phyloP scores from a whole-genome alignment of 2,329 filamentous ascomycete species.

The Leptographium radiaticola region DNA sequence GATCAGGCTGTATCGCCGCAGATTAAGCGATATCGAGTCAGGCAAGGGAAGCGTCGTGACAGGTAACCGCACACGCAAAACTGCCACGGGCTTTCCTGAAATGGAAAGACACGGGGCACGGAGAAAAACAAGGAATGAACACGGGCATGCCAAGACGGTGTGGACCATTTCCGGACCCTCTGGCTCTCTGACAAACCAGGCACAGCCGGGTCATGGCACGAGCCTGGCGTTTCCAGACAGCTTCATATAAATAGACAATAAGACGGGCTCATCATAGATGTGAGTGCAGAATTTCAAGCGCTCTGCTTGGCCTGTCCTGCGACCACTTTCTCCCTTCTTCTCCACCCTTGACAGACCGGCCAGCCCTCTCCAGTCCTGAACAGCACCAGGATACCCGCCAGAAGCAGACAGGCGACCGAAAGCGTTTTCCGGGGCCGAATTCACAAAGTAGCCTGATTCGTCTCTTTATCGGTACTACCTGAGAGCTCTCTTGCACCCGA shows the following conservation, averaged over 20 bases:
- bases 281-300: too few relatives aligned
- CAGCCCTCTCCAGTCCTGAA: too few relatives aligned
- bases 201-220: background rate
- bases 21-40: background rate
- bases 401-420: too few relatives aligned
- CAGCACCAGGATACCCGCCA: too few relatives aligned
- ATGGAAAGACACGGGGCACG: background rate
- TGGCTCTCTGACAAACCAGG: background rate
- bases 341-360: too few relatives aligned
- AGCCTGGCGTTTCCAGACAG: background rate
- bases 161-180: background rate
- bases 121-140: background rate
- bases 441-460: too few relatives aligned
- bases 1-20: background rate
- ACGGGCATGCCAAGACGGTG: background rate
- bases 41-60: background rate
- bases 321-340: too few relatives aligned
- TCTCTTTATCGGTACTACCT: too few relatives aligned
- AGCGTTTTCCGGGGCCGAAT: too few relatives aligned
- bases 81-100: background rate
- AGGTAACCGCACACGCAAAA: background rate
- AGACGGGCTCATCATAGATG: background rate
- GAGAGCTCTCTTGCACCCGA: too few relatives aligned
- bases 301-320: too few relatives aligned
- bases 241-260: constrained; percentile 1